Percentiles rank a stretch among this genome's conserved stretches.
phyloP scores from a whole-genome alignment of 2,329 filamentous ascomycete genomes.

The Helotiales sp. region DNA sequence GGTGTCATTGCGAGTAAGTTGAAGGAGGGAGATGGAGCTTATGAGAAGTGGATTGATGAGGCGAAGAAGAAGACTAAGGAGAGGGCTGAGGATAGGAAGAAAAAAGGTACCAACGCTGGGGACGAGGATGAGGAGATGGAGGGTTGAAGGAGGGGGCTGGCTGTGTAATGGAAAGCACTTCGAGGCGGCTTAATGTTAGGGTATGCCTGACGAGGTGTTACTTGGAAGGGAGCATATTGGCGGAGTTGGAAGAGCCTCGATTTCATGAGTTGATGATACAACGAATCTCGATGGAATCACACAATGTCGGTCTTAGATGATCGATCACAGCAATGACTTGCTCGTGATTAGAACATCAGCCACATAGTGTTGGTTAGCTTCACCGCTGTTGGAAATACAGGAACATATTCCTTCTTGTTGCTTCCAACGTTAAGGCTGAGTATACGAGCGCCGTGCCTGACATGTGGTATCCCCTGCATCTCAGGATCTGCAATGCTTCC shows the following conservation, averaged over 20 bases:
- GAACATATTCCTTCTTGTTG: not conserved
- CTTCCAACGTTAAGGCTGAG: not conserved
- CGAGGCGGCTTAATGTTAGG: slow-evolving; percentile 14
- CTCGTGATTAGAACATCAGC: too few relatives aligned
- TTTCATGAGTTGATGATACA: not conserved
- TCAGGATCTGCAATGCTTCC: not conserved
- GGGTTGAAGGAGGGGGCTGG: slow-evolving; percentile 22
- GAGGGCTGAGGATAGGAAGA: slow-evolving; percentile 31
- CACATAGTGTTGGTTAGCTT: not conserved
- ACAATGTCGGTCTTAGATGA: not conserved
- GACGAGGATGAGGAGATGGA: slow-evolving; percentile 34
- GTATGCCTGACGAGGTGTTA: slow-evolving; percentile 5
- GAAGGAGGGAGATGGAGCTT: slow-evolving; percentile 61
- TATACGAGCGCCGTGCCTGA: not conserved
- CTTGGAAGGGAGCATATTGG: slow-evolving; percentile 11
- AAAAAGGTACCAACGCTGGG: slow-evolving; percentile 19
- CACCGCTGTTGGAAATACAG: not conserved
- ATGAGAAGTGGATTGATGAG: slow-evolving; percentile 72
- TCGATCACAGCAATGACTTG: not conserved
- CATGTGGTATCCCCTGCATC: not conserved
- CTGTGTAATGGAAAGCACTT: not conserved
- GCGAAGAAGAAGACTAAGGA: slow-evolving; percentile 58
- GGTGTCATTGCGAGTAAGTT: slow-evolving; percentile 78
- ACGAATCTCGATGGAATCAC: not conserved
- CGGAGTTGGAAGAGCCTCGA: slow-evolving; percentile 5